A percentile compares a stretch with the other conserved stretches of the same genome.
Conservation (phyloP, 495 filamentous ascomycete species). For the Aspergillus panamensis region DNA sequence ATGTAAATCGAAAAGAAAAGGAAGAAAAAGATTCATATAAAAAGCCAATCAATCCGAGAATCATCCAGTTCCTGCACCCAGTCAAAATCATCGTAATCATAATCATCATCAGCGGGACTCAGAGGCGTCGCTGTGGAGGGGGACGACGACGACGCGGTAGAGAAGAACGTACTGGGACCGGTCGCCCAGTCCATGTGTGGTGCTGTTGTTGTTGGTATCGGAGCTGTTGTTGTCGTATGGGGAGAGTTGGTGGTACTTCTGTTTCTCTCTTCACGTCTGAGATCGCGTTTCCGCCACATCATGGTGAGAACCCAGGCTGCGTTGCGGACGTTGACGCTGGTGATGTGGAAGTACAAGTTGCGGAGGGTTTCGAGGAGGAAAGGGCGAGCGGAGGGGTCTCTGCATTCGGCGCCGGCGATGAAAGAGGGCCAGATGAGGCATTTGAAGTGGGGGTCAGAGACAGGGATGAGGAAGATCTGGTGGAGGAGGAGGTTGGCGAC, state of each 20-base stretch:
- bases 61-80: conserved; percentile 47
- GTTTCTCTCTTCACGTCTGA: conserved; percentile 20
- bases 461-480: conserved; percentile 34
- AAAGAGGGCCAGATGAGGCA: conserved; percentile 49
- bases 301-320: conserved; percentile 45
- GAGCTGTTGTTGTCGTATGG: not conserved
- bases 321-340: conserved; percentile 46
- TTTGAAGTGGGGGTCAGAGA: conserved; percentile 45
- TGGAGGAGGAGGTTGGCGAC: conserved; percentile 36
- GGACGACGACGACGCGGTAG: not conserved
- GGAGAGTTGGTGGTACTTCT: not conserved
- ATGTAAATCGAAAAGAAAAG: not conserved
- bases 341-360: conserved; percentile 38
- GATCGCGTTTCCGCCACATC: conserved; percentile 48
- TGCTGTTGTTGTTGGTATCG: not conserved
- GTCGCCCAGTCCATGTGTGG: not conserved
- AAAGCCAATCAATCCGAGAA: conserved; percentile 45
- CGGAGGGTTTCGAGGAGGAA: conserved; percentile 37
- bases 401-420: conserved; percentile 46
- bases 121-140: conserved; percentile 7
- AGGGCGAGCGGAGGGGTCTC: conserved; percentile 32
- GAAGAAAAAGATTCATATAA: conserved; percentile 34
- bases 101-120: conserved; percentile 21
- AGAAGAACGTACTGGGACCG: not conserved
- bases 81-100: conserved; percentile 37